These are phyloP conservation scores for Aspergillus sp. DNA, from an alignment of 2,329 filamentous ascomycete species.

Conservation along the genomic window DNA sequence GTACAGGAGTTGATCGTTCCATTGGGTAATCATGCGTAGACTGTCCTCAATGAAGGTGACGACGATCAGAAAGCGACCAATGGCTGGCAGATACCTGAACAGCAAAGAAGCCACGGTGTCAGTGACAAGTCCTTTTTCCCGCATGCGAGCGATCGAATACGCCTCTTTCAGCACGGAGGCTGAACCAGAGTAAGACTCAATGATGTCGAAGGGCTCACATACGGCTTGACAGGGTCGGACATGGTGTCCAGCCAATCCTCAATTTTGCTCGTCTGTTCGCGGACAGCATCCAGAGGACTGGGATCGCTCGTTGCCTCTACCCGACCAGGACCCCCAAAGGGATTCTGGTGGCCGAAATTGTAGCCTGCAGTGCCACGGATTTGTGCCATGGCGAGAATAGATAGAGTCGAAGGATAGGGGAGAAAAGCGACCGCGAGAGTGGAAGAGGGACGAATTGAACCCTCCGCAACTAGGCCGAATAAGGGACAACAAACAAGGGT, in stretches of 20 bases:
- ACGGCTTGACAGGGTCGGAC: slow-evolving; percentile 94
- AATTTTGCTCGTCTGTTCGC: slow-evolving; percentile 96
- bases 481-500: slow-evolving; percentile 7
- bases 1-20: slow-evolving; percentile 91
- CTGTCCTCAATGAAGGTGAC: slow-evolving; percentile 98
- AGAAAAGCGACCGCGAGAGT: slow-evolving; percentile 12
- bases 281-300: slow-evolving; percentile 81
- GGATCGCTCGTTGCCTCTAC: slow-evolving; percentile 66
- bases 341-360: slow-evolving; percentile 74
- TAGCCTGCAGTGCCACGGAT: slow-evolving; percentile 74
- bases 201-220: slow-evolving; percentile 47
- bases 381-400: slow-evolving; percentile 46
- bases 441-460: slow-evolving; percentile 13
- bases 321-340: slow-evolving; percentile 65
- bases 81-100: slow-evolving; percentile 82
- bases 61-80: slow-evolving; percentile 96
- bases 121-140: slow-evolving; percentile 20
- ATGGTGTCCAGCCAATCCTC: slow-evolving; percentile 87
- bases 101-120: slow-evolving; percentile 34
- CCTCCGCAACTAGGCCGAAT: neutral
- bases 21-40: slow-evolving; percentile 94
- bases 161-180: neutral
- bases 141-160: neutral
- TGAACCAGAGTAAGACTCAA: slow-evolving; percentile 1
- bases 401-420: slow-evolving; percentile 1